These are phyloP conservation scores for Sindora glabra DNA, from an alignment of 306 rosid genomes.

Conservation along the genomic window DNA sequence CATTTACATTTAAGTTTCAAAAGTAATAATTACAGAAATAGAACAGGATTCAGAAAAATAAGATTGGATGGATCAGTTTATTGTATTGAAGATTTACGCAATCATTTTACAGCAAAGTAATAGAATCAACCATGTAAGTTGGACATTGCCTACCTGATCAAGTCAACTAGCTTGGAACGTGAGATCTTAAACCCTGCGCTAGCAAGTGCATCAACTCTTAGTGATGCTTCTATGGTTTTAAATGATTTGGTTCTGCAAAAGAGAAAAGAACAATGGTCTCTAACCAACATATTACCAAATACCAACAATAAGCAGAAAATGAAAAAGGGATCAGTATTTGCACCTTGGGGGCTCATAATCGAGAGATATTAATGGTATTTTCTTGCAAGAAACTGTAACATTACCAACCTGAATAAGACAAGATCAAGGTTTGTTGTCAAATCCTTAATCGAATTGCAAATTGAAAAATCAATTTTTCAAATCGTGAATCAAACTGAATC, in stretches of 20 bases:
- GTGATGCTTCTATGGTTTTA: constrained; percentile 72
- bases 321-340: constrained; percentile 1
- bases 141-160: constrained; percentile 50
- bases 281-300: background rate
- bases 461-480: background rate
- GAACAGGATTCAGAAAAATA: background rate
- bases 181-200: constrained; percentile 95
- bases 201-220: constrained; percentile 87
- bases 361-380: constrained; percentile 76
- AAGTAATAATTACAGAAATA: background rate
- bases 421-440: no score
- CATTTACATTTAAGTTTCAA: background rate
- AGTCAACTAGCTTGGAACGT: constrained; percentile 81
- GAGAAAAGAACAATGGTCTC: background rate
- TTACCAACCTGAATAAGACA: constrained; percentile 73
- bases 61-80: no score
- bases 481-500: no score
- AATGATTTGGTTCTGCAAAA: constrained; percentile 67
- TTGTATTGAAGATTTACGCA: no score
- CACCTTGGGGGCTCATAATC: constrained; percentile 94
- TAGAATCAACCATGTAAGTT: background rate
- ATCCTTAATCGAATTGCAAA: no score
- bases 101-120: background rate
- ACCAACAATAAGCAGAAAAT: constrained; percentile 6
- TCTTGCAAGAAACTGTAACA: constrained; percentile 66